Evolutionary conservation across 2,329 filamentous ascomycete genomes (phyloP).

Genomic region (Trichoderma sp.): DNA sequence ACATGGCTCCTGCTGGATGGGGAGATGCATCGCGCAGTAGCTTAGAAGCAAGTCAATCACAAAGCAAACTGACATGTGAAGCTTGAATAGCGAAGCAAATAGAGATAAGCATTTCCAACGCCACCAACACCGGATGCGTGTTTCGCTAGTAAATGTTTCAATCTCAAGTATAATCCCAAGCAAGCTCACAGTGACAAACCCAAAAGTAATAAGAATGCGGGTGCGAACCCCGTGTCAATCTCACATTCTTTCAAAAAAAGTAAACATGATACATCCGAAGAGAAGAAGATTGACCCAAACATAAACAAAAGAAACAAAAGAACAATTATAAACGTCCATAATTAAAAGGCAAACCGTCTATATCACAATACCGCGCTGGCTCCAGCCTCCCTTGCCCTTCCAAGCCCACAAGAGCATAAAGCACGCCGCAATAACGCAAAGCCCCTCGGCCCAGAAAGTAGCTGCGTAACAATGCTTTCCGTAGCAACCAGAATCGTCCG

Average conservation of each 20-base stretch:
- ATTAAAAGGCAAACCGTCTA: constrained; percentile 27
- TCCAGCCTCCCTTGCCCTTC: constrained; percentile 76
- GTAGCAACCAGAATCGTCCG: constrained; percentile 67
- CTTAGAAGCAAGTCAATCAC: background rate
- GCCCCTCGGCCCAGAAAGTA: constrained; percentile 83
- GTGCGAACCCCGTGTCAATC: background rate
- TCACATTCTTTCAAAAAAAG: background rate
- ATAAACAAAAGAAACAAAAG: background rate
- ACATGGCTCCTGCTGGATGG: background rate
- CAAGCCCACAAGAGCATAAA: constrained; percentile 73
- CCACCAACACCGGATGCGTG: background rate
- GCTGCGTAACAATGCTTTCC: constrained; percentile 76
- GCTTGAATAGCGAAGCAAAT: background rate
- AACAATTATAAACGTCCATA: background rate
- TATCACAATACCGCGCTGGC: constrained; percentile 68
- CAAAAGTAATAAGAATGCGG: background rate
- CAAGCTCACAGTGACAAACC: background rate
- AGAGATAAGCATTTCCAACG: background rate
- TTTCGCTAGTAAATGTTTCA: background rate
- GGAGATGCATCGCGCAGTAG: background rate
- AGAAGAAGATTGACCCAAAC: background rate
- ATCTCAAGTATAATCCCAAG: background rate
- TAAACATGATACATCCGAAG: background rate
- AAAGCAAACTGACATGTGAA: background rate
- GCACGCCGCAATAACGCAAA: constrained; percentile 75